A percentile compares a stretch with the other conserved stretches of the same genome.
Conservation (phyloP, 2,329 filamentous ascomycete genomes). For the Calonectria henricotiae region DNA sequence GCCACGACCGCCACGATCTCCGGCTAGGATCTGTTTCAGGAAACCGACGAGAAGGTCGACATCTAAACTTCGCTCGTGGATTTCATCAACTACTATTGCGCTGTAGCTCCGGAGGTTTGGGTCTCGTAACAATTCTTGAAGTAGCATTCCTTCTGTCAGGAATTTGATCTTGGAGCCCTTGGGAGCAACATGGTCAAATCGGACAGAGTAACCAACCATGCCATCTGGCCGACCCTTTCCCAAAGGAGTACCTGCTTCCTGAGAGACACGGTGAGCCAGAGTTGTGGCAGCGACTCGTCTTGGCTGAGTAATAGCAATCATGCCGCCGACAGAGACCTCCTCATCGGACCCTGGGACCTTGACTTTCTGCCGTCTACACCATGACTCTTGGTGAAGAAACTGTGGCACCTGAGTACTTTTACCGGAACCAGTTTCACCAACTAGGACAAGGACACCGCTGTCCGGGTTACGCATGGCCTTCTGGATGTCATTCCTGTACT, state of each 20-base stretch:
- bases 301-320: slow-evolving; percentile 95
- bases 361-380: slow-evolving; percentile 79
- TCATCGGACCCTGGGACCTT: slow-evolving; percentile 60
- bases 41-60: slow-evolving; percentile 94
- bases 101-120: slow-evolving; percentile 88
- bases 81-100: slow-evolving; percentile 93
- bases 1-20: slow-evolving; percentile 76
- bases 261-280: slow-evolving; percentile 88
- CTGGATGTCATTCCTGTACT: slow-evolving; percentile 80
- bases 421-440: slow-evolving; percentile 95
- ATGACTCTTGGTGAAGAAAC: slow-evolving; percentile 84
- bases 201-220: slow-evolving; percentile 90
- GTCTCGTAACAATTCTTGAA: slow-evolving; percentile 94
- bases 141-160: slow-evolving; percentile 94
- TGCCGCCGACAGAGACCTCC: slow-evolving; percentile 77
- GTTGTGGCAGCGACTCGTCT: slow-evolving; percentile 94
- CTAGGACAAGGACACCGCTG: slow-evolving; percentile 85
- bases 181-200: slow-evolving; percentile 92
- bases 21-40: slow-evolving; percentile 81
- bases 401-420: slow-evolving; percentile 98
- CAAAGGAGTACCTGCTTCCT: slow-evolving; percentile 77
- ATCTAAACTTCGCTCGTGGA: slow-evolving; percentile 95
- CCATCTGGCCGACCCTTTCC: slow-evolving; percentile 61
- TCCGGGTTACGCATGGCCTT: slow-evolving; percentile 68
- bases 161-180: slow-evolving; percentile 91